These are phyloP conservation scores for Aurantiochytrium sp. DNA, from an alignment of 108 stramenopile genomes.

Conservation along the genomic window DNA sequence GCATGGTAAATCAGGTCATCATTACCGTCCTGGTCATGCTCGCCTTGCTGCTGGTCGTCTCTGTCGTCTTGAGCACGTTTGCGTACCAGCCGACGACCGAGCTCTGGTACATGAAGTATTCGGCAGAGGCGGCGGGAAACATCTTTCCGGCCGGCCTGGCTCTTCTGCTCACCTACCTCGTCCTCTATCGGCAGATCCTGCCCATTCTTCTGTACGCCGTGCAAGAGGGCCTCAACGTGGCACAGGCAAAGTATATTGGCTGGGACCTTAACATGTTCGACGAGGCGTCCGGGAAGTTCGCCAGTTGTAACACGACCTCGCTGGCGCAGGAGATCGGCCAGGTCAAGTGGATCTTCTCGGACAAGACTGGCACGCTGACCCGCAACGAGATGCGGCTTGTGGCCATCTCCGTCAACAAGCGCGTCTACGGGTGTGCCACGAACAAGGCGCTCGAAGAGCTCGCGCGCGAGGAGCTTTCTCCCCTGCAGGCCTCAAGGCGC, in stretches of 20 bases:
- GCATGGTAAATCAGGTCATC: slow-evolving; percentile 49
- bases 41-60: slow-evolving; percentile 24
- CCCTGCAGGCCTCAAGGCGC: not conserved
- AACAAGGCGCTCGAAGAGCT: not conserved
- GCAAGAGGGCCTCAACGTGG: slow-evolving; percentile 56
- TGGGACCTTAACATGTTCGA: slow-evolving; percentile 58
- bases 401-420: slow-evolving; percentile 79
- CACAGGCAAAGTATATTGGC: slow-evolving; percentile 54
- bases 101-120: slow-evolving; percentile 44
- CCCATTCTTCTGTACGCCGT: slow-evolving; percentile 66
- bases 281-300: slow-evolving; percentile 52
- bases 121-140: not conserved
- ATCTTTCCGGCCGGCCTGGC: slow-evolving; percentile 54
- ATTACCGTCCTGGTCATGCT: slow-evolving; percentile 39
- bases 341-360: slow-evolving; percentile 56
- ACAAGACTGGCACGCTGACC: slow-evolving; percentile 94
- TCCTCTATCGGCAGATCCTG: slow-evolving; percentile 68
- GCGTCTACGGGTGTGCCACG: slow-evolving; percentile 63
- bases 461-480: not conserved
- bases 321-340: slow-evolving; percentile 59
- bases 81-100: slow-evolving; percentile 27
- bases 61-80: slow-evolving; percentile 35
- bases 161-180: slow-evolving; percentile 72
- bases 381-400: slow-evolving; percentile 96
- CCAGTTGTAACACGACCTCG: slow-evolving; percentile 48